Evolutionary conservation across 345 rosid species (phyloP).

Genomic region (Combretum micranthum): DNA sequence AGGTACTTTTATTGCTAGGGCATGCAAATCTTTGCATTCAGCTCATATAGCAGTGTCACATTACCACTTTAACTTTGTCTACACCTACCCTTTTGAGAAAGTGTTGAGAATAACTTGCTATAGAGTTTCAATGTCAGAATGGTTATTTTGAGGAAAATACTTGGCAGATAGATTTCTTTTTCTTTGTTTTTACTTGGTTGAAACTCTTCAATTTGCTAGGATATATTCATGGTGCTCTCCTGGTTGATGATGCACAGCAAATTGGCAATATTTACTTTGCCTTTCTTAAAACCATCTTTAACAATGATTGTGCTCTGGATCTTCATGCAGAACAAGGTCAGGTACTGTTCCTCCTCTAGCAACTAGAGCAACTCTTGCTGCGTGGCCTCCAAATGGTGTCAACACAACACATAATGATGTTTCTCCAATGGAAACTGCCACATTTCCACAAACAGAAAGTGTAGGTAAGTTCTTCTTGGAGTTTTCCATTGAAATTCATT

Average conservation of each 20-base stretch:
- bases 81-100: background rate
- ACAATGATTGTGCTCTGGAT: slow-evolving; percentile 1
- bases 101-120: background rate
- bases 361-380: slow-evolving; percentile 78
- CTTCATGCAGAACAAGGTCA: slow-evolving; percentile 48
- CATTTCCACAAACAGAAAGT: slow-evolving; percentile 16
- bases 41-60: no score
- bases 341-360: slow-evolving; percentile 60
- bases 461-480: slow-evolving; percentile 7
- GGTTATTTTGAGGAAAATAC: background rate
- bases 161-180: background rate
- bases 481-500: background rate
- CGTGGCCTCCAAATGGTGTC: slow-evolving; percentile 49
- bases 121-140: background rate
- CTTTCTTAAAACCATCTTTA: no score
- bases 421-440: slow-evolving; percentile 25
- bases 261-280: background rate
- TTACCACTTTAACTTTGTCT: background rate
- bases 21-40: background rate
- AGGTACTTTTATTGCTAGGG: slow-evolving; percentile 47
- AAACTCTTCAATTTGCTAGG: no score
- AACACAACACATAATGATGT: slow-evolving; percentile 25
- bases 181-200: no score
- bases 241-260: slow-evolving; percentile 5
- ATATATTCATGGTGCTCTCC: background rate